Evolutionary conservation across 2,329 filamentous ascomycete species (phyloP).

Genomic region (Fusarium sp.): DNA sequence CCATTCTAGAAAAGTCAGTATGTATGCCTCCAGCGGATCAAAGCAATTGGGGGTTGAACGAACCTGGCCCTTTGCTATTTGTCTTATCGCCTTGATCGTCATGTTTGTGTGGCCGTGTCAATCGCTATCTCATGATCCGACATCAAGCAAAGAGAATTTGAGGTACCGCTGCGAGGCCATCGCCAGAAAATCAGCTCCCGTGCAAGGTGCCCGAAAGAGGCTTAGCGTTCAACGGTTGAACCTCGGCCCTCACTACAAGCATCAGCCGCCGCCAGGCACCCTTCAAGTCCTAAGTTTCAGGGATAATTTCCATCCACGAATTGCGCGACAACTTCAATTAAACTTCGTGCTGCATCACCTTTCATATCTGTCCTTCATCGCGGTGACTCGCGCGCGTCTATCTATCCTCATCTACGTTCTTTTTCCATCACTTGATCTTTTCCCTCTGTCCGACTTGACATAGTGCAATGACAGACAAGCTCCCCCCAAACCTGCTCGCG

Average conservation of each 20-base stretch:
- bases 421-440: slow-evolving; percentile 9
- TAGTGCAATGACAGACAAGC: slow-evolving; percentile 89
- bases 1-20: slow-evolving; percentile 78
- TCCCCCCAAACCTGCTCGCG: slow-evolving; percentile 91
- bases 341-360: slow-evolving; percentile 17
- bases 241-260: slow-evolving; percentile 32
- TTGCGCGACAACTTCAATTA: slow-evolving; percentile 44
- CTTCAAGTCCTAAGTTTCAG: slow-evolving; percentile 22
- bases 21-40: neutral
- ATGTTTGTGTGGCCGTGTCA: slow-evolving; percentile 60
- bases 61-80: slow-evolving; percentile 70
- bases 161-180: slow-evolving; percentile 32
- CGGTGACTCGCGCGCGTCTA: slow-evolving; percentile 26
- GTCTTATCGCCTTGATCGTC: slow-evolving; percentile 69
- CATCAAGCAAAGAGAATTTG: slow-evolving; percentile 42
- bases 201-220: slow-evolving; percentile 39
- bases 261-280: slow-evolving; percentile 32
- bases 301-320: slow-evolving; percentile 48
- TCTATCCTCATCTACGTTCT: slow-evolving; percentile 23
- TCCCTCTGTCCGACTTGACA: slow-evolving; percentile 19
- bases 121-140: slow-evolving; percentile 49
- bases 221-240: slow-evolving; percentile 48
- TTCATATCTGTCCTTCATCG: slow-evolving; percentile 25
- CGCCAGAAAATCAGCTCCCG: slow-evolving; percentile 48
- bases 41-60: slow-evolving; percentile 14